Base-by-base conservation (phyloP, 441 rosid species). In the Kokia cookei region DNA sequence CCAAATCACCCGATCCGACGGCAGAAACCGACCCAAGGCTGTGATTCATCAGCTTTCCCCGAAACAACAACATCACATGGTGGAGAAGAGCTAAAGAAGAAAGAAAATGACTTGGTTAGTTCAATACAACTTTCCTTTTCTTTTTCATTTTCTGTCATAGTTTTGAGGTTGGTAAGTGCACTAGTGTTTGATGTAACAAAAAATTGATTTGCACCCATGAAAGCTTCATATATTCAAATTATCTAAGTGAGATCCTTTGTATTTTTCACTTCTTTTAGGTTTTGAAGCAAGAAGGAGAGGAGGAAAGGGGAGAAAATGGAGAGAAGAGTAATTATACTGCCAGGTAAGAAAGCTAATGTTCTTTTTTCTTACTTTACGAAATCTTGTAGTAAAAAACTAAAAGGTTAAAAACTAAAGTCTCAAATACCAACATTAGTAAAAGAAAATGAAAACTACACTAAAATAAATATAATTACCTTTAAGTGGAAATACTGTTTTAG, bases 1-100 rank as follows among this genome's bases (percentile, higher is more conserved):
- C 80, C 81, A 54, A 77, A 78, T 77, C 89, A 53, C 73, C 79
- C 84, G 86, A 89, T 86, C 88, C 78, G 79, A 4, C 77, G 29
- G 5, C 60, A 6, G 9, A 5, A 13, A 45, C 55, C 4, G 7
- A 17, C 32, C 59, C 69, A 26, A 59, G 68, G 50, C 69, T 48
- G 1, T 26, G 74, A 73, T 79, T 43, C 27, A 22, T 54, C 76
- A 26, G 65, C 63, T 63, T 26, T 4, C 47, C 50, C 35, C 12
- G 61, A 27, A 22, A 65, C 27, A 11, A 35, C 64, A 45, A 53
- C 45, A 65, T 11, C 40, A 59, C 63, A 26, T 59, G 60, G 60
- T 5, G 51, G 73, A 35, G 3, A 15, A 51, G 58, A 62, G 48
- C 70, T 53, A 71, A 69, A 63, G 73, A 79, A 75, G 58, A 64